A percentile compares a stretch with the other conserved stretches of the same genome.
phyloP scores from a whole-genome alignment of 805 yeast species.

The Nakazawaea holstii region DNA sequence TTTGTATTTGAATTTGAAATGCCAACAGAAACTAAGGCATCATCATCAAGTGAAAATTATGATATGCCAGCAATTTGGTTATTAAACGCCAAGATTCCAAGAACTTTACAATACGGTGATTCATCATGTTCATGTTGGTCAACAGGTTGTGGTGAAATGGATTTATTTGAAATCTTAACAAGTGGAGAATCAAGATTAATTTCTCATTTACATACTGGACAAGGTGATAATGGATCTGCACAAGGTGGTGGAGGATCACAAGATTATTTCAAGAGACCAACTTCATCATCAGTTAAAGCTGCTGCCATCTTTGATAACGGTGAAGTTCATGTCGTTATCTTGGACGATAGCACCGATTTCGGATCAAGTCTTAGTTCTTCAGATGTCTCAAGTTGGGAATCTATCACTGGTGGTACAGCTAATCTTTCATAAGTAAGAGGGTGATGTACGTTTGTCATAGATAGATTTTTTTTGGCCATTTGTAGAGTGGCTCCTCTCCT shows the following conservation, averaged over 20 bases:
- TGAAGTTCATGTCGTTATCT: conserved; percentile 51
- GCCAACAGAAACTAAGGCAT: conserved; percentile 63
- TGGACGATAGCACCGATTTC: conserved; percentile 49
- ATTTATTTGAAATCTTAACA: conserved; percentile 82
- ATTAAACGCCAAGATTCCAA: conserved; percentile 91
- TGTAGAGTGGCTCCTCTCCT: too few relatives aligned
- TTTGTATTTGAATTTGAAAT: conserved; percentile 90
- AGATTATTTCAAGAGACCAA: conserved; percentile 88
- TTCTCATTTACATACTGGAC: conserved; percentile 80
- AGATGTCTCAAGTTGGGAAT: conserved; percentile 59
- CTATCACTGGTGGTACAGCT: conserved; percentile 45
- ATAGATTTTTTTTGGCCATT: background rate
- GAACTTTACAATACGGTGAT: conserved; percentile 91
- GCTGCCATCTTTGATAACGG: conserved; percentile 75
- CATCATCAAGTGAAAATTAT: conserved; percentile 48
- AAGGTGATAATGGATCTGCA: conserved; percentile 52
- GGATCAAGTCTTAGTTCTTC: conserved; percentile 45
- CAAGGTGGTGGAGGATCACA: conserved; percentile 84
- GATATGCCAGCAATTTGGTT: conserved; percentile 99
- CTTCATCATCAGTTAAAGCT: conserved; percentile 71
- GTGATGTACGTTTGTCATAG: too few relatives aligned
- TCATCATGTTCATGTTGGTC: conserved; percentile 91
- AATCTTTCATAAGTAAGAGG: background rate
- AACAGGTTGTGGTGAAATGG: conserved; percentile 97
- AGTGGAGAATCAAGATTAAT: conserved; percentile 72